These are phyloP conservation scores for Tylopilus balloui DNA, from an alignment of 768 basidiomycete species.

Conservation along the genomic window DNA sequence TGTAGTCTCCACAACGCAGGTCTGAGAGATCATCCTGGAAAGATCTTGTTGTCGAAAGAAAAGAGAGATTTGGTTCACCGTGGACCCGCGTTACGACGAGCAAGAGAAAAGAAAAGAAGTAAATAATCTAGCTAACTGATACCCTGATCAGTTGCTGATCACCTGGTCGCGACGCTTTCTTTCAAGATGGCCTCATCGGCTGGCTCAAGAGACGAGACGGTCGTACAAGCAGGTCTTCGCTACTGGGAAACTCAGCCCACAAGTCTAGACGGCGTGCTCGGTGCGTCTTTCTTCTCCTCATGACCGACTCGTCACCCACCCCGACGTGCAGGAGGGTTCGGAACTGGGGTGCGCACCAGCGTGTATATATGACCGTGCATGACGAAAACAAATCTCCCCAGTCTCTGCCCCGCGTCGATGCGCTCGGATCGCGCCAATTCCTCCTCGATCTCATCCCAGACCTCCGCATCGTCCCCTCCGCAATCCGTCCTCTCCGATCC, in stretches of 20 bases:
- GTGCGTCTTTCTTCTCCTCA: constrained; percentile 32
- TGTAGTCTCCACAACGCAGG: constrained; percentile 30
- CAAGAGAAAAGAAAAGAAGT: not conserved
- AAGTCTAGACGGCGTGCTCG: constrained; percentile 83
- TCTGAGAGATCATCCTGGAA: constrained; percentile 27
- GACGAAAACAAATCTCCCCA: constrained; percentile 28
- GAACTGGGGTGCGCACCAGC: constrained; percentile 43
- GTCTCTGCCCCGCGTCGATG: constrained; percentile 87
- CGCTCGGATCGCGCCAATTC: constrained; percentile 86
- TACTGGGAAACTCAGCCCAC: constrained; percentile 88
- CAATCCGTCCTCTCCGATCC: constrained; percentile 48
- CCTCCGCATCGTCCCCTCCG: constrained; percentile 72
- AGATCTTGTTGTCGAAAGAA: not conserved
- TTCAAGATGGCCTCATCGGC: constrained; percentile 7
- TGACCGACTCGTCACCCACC: not conserved
- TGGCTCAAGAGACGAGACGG: constrained; percentile 39
- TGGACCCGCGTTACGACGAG: not conserved
- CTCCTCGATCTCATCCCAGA: constrained; percentile 77
- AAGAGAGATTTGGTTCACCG: constrained; percentile 11
- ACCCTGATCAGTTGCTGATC: no score
- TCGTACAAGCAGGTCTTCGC: constrained; percentile 70
- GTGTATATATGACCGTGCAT: not conserved
- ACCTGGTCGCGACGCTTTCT: constrained; percentile 9
- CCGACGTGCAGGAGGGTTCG: constrained; percentile 41
- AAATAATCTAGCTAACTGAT: no score